Base-by-base conservation (phyloP, 345 rosid species). In the Eucalyptus marginata region DNA sequence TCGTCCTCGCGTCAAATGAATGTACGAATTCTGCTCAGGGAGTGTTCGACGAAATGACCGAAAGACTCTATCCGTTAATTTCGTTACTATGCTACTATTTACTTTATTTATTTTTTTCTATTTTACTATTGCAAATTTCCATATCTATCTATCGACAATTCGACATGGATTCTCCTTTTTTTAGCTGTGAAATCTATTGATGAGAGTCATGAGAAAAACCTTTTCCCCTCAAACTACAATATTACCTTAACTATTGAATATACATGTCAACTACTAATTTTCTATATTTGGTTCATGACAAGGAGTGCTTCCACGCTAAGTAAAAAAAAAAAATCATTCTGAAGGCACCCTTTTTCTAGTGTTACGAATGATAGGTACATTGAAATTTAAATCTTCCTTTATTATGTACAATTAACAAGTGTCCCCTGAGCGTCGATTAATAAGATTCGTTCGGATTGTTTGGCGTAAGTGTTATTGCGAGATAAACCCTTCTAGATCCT, bases 31-130 rank as follows among this genome's bases (percentile, higher is more conserved):
- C 36, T 36, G 36, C 36, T 36, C 36, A 36, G 36, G 36, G 36
- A 36, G 36, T 36, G 36, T 36, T 36, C 36, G 36, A 36, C 36
- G 36, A 36, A 36, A 36, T 36, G 36, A 36, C 36, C 36, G 36
- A 36, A 36, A 36, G 36, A 36, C 36, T 36, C n/a, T n/a, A 36
- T 36, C 36, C 36, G 36, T 18, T 25, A 50, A 25, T 54, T 22
- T 85, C 2, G 27, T 85, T 10, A 15, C 87, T 0, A 36, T 58
- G 87, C 66, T n/a, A 20, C 56, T 0, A 13, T 47, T 83, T 83
- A 46, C 0, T n/a, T 22, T 24, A 2, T 12, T 9, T 33, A n/a
- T 27, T 29, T 17, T 6, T 3, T 0, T 27, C 59, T 50, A 49
- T 86, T 86, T n/a, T 16, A 31, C 80, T 46, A 2, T 46, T 18